A percentile compares a stretch with the other conserved stretches of the same genome.
phyloP scores from a whole-genome alignment of 1,139 yeast species.

The Pichia sp. region DNA sequence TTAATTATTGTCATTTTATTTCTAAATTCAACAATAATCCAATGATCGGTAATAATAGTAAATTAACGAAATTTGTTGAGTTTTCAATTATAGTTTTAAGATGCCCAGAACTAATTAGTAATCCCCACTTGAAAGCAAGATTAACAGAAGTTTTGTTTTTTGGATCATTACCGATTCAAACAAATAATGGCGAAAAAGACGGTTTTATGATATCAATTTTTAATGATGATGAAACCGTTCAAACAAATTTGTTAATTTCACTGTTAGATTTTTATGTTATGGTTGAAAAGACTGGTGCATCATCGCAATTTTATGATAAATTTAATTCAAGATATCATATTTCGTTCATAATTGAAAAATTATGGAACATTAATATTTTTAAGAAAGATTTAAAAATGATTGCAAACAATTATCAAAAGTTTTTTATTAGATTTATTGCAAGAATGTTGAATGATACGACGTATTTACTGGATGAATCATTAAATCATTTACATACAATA shows the following conservation, averaged over 20 bases:
- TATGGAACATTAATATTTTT: conserved; percentile 73
- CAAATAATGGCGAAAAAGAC: conserved; percentile 32
- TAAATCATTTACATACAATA: conserved; percentile 69
- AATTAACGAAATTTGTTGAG: conserved; percentile 58
- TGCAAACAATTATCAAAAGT: conserved; percentile 61
- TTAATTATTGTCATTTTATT: conserved; percentile 63
- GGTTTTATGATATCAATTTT: conserved; percentile 72
- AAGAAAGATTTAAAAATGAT: conserved; percentile 62
- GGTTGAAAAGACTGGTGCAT: conserved; percentile 93
- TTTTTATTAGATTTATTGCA: conserved; percentile 87
- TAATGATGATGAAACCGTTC: conserved; percentile 55
- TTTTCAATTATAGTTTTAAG: conserved; percentile 69
- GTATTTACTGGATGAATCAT: conserved; percentile 82
- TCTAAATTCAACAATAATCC: conserved; percentile 58
- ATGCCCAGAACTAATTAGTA: conserved; percentile 80
- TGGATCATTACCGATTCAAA: conserved; percentile 57
- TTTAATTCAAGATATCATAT: conserved; percentile 86
- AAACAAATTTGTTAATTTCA: conserved; percentile 67
- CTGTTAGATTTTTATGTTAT: conserved; percentile 85
- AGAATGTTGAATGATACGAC: conserved; percentile 93
- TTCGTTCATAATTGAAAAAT: conserved; percentile 70
- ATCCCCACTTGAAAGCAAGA: conserved; percentile 87
- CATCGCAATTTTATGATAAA: conserved; percentile 93
- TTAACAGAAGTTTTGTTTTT: conserved; percentile 73
- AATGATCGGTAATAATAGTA: conserved; percentile 42